Base-by-base conservation (phyloP, 352 stramenopile genomes). In the Halophytophthora polymorphica region DNA sequence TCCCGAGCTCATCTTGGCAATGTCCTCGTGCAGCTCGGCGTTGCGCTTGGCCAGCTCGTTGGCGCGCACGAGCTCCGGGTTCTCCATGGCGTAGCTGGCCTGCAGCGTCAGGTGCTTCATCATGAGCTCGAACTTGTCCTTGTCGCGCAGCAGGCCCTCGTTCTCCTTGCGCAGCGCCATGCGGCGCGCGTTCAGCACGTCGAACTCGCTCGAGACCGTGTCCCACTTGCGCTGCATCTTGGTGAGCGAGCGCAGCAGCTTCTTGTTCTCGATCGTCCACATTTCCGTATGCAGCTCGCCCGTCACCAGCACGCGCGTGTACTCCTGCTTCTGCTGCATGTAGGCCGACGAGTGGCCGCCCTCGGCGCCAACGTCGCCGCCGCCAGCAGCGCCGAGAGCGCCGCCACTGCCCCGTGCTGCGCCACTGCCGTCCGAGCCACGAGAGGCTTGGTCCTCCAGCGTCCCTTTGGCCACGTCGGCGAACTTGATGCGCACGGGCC, bases 231-330 rank as follows among this genome's bases (percentile, higher is more conserved):
- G 71, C n/a, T 77, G 62, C 45, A 79, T 58, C 50, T 66, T 43
- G n/a, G 45, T 62, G 50, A 81, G 57, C 29, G 77, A 78, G 6
- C 77, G 70, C 45, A 79, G 47, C 41, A 92, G 56, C 53, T 94
- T 94, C 47, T 90, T 88, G 46, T 82, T 91, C 57, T 94, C 83
- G 49, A 92, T 90, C 18, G 58, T 69, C 83, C 83, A 94, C 61
- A 94, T 85, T 53, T 94, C 83, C 18, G 72, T 89, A 63, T 89
- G 76, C 44, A 94, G 60, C 42, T 94, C 83, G 34, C 75, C 73
- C n/a, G 75, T 85, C 39, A 94, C 83, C 13, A 90, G 73, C 36
- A 91, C 69, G 42, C 80, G 79, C 50, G 79, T 90, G 53, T 79
- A 92, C 44, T 90, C 79, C 45, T 87, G 64, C 36, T 94, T 92